These are phyloP conservation scores for Lipomyces japonicus DNA, from an alignment of 805 yeast genomes.

Conservation along the genomic window DNA sequence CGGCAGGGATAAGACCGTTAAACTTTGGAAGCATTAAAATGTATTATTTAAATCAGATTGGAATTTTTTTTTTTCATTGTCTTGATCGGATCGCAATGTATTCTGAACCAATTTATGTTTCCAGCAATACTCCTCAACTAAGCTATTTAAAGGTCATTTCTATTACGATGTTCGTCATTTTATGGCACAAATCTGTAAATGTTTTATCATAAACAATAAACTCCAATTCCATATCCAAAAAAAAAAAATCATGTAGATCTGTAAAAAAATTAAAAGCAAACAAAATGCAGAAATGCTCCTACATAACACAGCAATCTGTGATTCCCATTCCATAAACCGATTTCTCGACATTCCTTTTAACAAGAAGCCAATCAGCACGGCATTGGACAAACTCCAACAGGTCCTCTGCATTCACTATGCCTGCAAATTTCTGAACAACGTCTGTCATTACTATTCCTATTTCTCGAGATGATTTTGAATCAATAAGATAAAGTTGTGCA, in stretches of 20 bases:
- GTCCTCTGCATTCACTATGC: constrained; percentile 87
- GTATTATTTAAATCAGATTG: too few species aligned
- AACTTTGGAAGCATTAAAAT: constrained; percentile 71
- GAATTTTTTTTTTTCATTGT: too few species aligned
- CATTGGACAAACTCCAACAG: constrained; percentile 88
- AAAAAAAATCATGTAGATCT: too few species aligned
- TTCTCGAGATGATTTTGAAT: constrained; percentile 70
- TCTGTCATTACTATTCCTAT: constrained; percentile 81
- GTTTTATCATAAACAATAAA: background rate
- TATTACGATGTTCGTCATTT: too few species aligned
- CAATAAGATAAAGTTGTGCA: constrained; percentile 77
- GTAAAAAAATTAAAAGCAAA: too few species aligned
- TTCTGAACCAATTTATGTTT: too few species aligned
- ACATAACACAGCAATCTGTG: constrained; percentile 56
- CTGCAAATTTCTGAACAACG: constrained; percentile 70
- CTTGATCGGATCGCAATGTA: too few species aligned
- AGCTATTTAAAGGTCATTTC: too few species aligned
- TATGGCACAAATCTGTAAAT: background rate
- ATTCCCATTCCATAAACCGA: constrained; percentile 84
- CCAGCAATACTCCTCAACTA: too few species aligned
- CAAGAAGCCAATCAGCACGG: constrained; percentile 77
- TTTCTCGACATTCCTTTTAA: constrained; percentile 78
- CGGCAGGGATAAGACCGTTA: constrained; percentile 90
- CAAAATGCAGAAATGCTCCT: too few species aligned
- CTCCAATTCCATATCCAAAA: too few species aligned